Evolutionary conservation across 768 basidiomycete species (phyloP), one percentile per base, ranked within the genome.

Genomic region (Chalciporus sphaerocephalus): DNA sequence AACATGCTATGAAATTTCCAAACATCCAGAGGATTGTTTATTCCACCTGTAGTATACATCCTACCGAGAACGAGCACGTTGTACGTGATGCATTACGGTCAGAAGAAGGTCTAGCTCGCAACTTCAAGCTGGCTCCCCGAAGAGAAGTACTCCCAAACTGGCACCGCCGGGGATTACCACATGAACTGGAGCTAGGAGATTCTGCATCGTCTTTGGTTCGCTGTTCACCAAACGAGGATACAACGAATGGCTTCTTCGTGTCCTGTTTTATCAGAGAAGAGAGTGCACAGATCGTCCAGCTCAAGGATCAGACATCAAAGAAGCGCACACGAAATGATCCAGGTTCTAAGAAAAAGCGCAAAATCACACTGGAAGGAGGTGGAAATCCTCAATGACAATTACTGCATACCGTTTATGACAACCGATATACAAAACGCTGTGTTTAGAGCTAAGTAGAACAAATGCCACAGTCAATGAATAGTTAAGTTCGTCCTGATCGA

Each of bases 191-290:
- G 30, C 62, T 69, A 41, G 65, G 74, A 51, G 83, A 61, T 17
- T 62, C 79, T 47, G 83, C 87, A 5, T 64, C 69, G 4, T 80
- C 81, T 10, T 61, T 89, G 16, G 57, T 92, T 21, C 80, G 90
- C 15, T 92, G 89, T 62, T 75, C 76, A 21, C 82, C 90, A 12
- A 81, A 83, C 43, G 88, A 87, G 49, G 93, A 98, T 58, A 80
- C 78, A 28, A 92, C 90, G 11, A 98, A 98, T 58, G 96, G 96
- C 0, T 99, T 99, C 72, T 99, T 99, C 56, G 94, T 99, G 18
- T 84, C 90, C n/a, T 96, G 88, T 64, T 93, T 98, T 61, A 70
- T 91, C 30, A 55, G 38, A 9, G 15, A 12, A 13, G 17, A 51
- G 3, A 38, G 23, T 7, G 4, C 25, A 32, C 45, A 30, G 38